phyloP scores from a whole-genome alignment of 768 basidiomycete genomes.

The Megacollybia marginata region DNA sequence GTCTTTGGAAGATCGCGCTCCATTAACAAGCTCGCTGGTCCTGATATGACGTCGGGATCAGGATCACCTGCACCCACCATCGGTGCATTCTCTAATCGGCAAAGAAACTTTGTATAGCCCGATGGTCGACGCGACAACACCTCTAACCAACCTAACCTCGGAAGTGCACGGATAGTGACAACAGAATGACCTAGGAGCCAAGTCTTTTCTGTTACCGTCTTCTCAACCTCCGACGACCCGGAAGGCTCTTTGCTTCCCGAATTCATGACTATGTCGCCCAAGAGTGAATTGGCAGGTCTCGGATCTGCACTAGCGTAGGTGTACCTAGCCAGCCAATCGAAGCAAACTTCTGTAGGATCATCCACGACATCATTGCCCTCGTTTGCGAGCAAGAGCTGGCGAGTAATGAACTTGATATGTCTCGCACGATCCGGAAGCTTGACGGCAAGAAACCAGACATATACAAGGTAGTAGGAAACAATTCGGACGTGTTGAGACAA shows the following conservation, averaged over 20 bases:
- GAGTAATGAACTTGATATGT: slow-evolving; percentile 80
- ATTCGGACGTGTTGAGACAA: slow-evolving; percentile 87
- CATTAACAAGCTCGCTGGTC: slow-evolving; percentile 69
- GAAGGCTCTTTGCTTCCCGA: slow-evolving; percentile 15
- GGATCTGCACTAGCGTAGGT: slow-evolving; percentile 94
- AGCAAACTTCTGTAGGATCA: slow-evolving; percentile 90
- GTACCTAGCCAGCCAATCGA: slow-evolving; percentile 95
- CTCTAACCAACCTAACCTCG: slow-evolving; percentile 81
- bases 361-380: slow-evolving; percentile 69
- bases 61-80: slow-evolving; percentile 80
- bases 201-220: slow-evolving; percentile 55
- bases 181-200: slow-evolving; percentile 86
- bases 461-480: slow-evolving; percentile 85
- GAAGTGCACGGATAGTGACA: slow-evolving; percentile 70
- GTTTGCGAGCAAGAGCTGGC: slow-evolving; percentile 81
- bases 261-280: slow-evolving; percentile 75
- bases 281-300: slow-evolving; percentile 69
- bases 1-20: slow-evolving; percentile 41
- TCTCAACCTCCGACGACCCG: slow-evolving; percentile 14
- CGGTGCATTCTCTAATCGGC: slow-evolving; percentile 84
- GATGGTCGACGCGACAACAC: slow-evolving; percentile 81
- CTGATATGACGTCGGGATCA: slow-evolving; percentile 66
- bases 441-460: slow-evolving; percentile 90
- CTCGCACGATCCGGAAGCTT: slow-evolving; percentile 73
- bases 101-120: slow-evolving; percentile 79